These are phyloP conservation scores for Aspergillus baeticus DNA, from an alignment of 495 filamentous ascomycete genomes.

Conservation along the genomic window DNA sequence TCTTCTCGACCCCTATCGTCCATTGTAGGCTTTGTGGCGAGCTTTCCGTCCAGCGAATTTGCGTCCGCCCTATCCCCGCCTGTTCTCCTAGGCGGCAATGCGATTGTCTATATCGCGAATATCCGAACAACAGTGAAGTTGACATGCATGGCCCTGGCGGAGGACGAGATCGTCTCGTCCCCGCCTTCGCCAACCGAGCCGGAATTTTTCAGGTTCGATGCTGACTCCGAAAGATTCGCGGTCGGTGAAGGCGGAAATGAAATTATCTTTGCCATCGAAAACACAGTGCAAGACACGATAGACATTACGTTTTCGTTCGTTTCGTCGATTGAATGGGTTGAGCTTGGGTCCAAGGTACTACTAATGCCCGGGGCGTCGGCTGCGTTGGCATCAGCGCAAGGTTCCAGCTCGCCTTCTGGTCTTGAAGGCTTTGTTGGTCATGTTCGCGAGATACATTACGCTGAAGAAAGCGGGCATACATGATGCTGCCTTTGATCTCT, in stretches of 20 bases:
- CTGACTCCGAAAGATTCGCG: slow-evolving; percentile 49
- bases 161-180: slow-evolving; percentile 30
- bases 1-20: slow-evolving; percentile 42
- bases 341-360: slow-evolving; percentile 74
- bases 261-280: slow-evolving; percentile 27
- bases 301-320: slow-evolving; percentile 75
- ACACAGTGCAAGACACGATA: slow-evolving; percentile 36
- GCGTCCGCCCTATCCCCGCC: slow-evolving; percentile 38
- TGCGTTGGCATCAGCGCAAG: slow-evolving; percentile 30
- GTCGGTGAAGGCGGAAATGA: slow-evolving; percentile 20
- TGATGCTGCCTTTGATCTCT: not conserved
- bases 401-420: slow-evolving; percentile 28
- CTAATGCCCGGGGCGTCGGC: slow-evolving; percentile 64
- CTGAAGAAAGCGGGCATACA: slow-evolving; percentile 10
- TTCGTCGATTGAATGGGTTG: slow-evolving; percentile 79
- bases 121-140: slow-evolving; percentile 79
- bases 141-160: slow-evolving; percentile 47
- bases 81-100: slow-evolving; percentile 57
- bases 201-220: slow-evolving; percentile 67
- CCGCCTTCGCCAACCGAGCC: slow-evolving; percentile 38
- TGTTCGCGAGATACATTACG: slow-evolving; percentile 35
- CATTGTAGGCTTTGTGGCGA: slow-evolving; percentile 47
- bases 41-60: slow-evolving; percentile 43
- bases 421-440: slow-evolving; percentile 51
- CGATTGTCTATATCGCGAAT: slow-evolving; percentile 82